Conservation (phyloP, 371 early-diverging fungal genomes). For the Mortierella sp. region DNA sequence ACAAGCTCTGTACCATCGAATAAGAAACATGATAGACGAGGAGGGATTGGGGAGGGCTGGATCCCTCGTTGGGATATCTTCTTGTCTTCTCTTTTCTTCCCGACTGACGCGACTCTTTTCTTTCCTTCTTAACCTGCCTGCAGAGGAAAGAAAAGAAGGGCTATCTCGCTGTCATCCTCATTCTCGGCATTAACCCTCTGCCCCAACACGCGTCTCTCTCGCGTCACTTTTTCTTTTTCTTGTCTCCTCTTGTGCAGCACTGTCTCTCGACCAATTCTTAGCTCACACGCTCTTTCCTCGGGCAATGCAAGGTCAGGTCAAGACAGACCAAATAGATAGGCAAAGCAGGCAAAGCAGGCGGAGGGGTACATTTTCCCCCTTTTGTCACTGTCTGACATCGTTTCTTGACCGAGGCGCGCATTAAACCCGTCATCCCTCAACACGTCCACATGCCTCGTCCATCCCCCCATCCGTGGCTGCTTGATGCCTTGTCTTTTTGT, state of each 20-base stretch:
- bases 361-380: no score
- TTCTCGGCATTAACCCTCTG: neutral
- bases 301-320: no score
- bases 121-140: neutral
- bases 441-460: neutral
- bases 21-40: neutral
- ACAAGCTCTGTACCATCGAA: no score
- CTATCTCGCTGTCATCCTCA: neutral
- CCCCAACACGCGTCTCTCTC: neutral
- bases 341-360: no score
- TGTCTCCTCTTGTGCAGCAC: neutral
- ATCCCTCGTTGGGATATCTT: no score
- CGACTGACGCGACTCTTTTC: neutral
- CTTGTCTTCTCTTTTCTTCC: neutral
- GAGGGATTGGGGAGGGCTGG: no score
- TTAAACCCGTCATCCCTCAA: neutral
- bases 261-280: neutral
- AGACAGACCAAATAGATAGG: no score
- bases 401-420: neutral
- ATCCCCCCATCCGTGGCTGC: neutral
- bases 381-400: neutral
- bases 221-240: neutral
- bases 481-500: neutral
- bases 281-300: neutral
- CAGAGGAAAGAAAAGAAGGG: no score